phyloP scores from a whole-genome alignment of 805 yeast species.

The Spathaspora arborariae region DNA sequence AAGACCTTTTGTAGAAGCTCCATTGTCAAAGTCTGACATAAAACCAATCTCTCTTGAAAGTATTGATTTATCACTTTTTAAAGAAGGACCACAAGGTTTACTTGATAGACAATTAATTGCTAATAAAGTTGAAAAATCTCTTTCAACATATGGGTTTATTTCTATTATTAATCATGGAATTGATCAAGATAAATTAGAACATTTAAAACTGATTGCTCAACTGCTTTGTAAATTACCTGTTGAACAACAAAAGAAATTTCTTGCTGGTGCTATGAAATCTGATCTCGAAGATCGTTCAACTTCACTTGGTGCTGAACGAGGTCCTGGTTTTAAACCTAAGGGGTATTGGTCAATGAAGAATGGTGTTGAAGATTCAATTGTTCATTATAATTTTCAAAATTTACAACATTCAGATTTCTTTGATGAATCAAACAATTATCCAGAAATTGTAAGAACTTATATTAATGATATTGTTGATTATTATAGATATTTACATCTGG shows the following conservation, averaged over 20 bases:
- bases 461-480: conserved; percentile 21
- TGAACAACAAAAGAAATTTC: conserved; percentile 32
- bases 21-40: conserved; percentile 13
- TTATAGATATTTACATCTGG: conserved; percentile 19
- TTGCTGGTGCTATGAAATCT: conserved; percentile 37
- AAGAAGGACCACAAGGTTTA: conserved; percentile 31
- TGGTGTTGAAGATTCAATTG: conserved; percentile 25
- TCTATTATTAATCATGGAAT: conserved; percentile 41
- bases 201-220: conserved; percentile 39
- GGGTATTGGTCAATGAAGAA: conserved; percentile 29
- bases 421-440: conserved; percentile 17
- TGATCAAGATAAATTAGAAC: conserved; percentile 24
- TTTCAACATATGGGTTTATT: conserved; percentile 43
- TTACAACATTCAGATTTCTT: conserved; percentile 21
- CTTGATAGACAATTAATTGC: conserved; percentile 31
- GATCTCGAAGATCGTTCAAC: conserved; percentile 22
- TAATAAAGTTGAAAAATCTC: conserved; percentile 32
- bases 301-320: conserved; percentile 28
- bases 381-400: conserved; percentile 24
- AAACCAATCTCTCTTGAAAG: conserved; percentile 27
- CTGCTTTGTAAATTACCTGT: conserved; percentile 38
- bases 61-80: conserved; percentile 32
- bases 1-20: conserved; percentile 24
- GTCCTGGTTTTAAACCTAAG: conserved; percentile 27
- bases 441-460: conserved; percentile 21